Base-by-base conservation (phyloP, 371 early-diverging fungal species). In the Batrachochytrium dendrobatidis region DNA sequence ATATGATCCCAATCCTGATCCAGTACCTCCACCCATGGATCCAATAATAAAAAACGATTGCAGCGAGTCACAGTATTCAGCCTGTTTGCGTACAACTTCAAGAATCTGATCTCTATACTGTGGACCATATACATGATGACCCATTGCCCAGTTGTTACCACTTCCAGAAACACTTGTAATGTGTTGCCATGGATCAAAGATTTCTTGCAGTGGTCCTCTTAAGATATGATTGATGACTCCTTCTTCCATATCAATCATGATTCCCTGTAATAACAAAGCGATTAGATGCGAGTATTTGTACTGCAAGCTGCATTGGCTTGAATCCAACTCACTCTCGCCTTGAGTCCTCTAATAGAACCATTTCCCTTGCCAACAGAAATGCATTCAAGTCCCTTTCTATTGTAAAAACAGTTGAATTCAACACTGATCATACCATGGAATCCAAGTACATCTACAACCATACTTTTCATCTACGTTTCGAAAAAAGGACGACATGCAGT, bases 11-110 rank as follows among this genome's bases (percentile, higher is more conserved):
- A 85, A 72, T 17, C 89, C 89, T 15, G 76, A 74, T 1, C 89
- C 89, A 8, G 89, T 88, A 17, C 89, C 89, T 8, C 89, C 89
- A 20, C 87, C 87, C 10, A 83, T 54, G 24, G 84, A 82, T 39
- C 76, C 74, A 26, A 83, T 63, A 18, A 83, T 32, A 50, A 84
- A 76, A 64, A 80, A 73, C 0, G 77, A 70, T 59, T 86, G 84
- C n/a, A 86, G 57, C 25, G 68, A 31, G 62, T 87, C 86, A 59
- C 85, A 83, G 34, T 39, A 60, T 64, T 88, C 89, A 8, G 80
- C 77, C 62, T 88, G 73, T 39, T 64, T 70, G 20, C 82, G 70
- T 1, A 86, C 55, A 1, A 75, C 61, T 10, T 86, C 81, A n/a
- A 76, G 48, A 6, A 84, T 61, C 8, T 24, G 25, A n/a, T 81